Evolutionary conservation across 2,329 filamentous ascomycete species (phyloP).

Genomic region (Talaromyces funiculosus): DNA sequence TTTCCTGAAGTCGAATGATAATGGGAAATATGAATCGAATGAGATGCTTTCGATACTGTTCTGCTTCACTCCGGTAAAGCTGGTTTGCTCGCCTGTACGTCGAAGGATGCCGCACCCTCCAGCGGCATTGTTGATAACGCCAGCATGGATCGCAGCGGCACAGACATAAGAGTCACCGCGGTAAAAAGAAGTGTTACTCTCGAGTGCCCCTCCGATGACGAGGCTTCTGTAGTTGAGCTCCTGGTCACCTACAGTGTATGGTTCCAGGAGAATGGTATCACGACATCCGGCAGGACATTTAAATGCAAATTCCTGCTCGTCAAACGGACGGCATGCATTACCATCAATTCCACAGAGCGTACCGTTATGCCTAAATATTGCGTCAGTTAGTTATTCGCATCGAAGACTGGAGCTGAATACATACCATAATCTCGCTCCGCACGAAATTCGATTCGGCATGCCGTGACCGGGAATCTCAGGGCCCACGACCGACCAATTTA

Average conservation of each 20-base stretch:
- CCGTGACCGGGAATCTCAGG: slow-evolving; percentile 31
- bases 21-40: slow-evolving; percentile 54
- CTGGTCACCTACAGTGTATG: slow-evolving; percentile 53
- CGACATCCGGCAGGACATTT: slow-evolving; percentile 55
- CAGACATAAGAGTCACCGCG: slow-evolving; percentile 59
- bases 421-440: slow-evolving; percentile 32
- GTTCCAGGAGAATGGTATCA: slow-evolving; percentile 47
- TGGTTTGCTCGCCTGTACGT: slow-evolving; percentile 46
- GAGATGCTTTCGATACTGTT: slow-evolving; percentile 49
- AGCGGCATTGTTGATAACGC: slow-evolving; percentile 48
- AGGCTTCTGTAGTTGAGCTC: slow-evolving; percentile 50
- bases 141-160: slow-evolving; percentile 55
- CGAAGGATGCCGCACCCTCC: slow-evolving; percentile 55
- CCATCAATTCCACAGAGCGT: slow-evolving; percentile 52
- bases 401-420: slow-evolving; percentile 13
- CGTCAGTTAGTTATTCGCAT: background rate
- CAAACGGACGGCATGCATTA: slow-evolving; percentile 52
- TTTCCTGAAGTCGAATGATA: slow-evolving; percentile 51
- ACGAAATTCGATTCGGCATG: slow-evolving; percentile 31
- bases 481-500: slow-evolving; percentile 27
- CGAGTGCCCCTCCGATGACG: slow-evolving; percentile 50
- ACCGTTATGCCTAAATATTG: slow-evolving; percentile 26
- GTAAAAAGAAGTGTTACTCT: slow-evolving; percentile 45
- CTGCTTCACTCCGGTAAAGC: slow-evolving; percentile 42
- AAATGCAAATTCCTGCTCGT: slow-evolving; percentile 50